Evolutionary conservation across 2,329 filamentous ascomycete species (phyloP), one percentile per base, ranked within the genome.

Genomic region (Aureobasidium sp.): DNA sequence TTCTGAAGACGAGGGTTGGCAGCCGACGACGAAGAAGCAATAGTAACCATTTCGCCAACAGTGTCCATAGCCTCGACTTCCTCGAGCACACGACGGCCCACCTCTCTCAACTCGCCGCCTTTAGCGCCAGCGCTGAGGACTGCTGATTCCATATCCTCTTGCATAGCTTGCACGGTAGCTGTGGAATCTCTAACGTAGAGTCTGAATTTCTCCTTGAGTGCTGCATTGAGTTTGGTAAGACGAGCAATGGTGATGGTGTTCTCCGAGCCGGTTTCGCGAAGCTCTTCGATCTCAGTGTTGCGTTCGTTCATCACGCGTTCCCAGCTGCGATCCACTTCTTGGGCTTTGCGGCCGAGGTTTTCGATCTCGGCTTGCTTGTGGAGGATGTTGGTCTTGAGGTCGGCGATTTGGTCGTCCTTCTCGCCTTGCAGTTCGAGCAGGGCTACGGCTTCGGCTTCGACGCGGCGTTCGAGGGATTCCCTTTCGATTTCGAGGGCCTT

Each of bases 291-390:
- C 47, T 76, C 72, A 49, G 68, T 67, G 49, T 76, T 72, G 41
- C 73, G 71, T 10, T 71, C 71, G 13, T 70, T 68, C 25, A 77
- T 68, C 11, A 75, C 69, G 57, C 76, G 74, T 61, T 73, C 73
- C 65, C 77, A 74, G 30, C 73, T 72, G 3, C 69, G 69, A 62
- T 79, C 77, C 50, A 75, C 73, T 39, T 70, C 65, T 11, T 64
- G 50, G 11, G 70, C 70, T 55, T 72, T 72, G 54, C 68, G 63
- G 55, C 70, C 68, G 13, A 73, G 67, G 36, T 66, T 60, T 13
- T 68, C 62, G 29, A 73, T 73, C 63, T 72, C 71, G 39, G 62
- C 64, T 45, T 73, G 70, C 67, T 73, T 73, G 60, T 70, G 70
- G 25, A 55, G 58, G 59, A 74, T 67, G n/a, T 61, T 64, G 13